A percentile compares a stretch with the other conserved stretches of the same genome.
Evolutionary conservation across 2,329 filamentous ascomycete species (phyloP).

Genomic region (Cadophora sp.): DNA sequence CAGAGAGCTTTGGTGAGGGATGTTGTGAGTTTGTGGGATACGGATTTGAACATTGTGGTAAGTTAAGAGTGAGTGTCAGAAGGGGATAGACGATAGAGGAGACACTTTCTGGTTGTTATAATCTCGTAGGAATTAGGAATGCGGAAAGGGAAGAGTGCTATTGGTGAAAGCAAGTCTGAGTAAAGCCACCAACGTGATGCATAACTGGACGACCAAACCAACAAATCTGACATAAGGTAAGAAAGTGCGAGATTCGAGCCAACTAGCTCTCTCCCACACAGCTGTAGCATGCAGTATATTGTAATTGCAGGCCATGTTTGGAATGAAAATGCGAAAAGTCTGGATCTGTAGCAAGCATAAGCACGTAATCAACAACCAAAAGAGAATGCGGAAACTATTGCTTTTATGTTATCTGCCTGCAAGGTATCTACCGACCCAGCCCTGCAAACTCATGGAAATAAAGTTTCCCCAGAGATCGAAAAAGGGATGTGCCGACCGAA

Average conservation of each 20-base stretch:
- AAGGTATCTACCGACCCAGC: background rate
- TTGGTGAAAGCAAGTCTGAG: background rate
- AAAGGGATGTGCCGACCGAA: conserved; percentile 9
- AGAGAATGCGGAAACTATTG: conserved; percentile 6
- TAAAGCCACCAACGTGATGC: background rate
- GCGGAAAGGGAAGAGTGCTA: background rate
- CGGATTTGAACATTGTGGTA: background rate
- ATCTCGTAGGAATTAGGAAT: background rate
- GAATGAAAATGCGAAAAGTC: background rate
- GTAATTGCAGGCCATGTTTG: background rate
- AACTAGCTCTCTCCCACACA: background rate
- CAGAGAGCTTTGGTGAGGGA: background rate
- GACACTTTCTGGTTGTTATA: background rate
- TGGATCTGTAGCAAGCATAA: background rate
- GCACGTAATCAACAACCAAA: background rate
- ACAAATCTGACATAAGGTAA: conserved; percentile 6
- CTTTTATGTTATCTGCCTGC: conserved; percentile 18
- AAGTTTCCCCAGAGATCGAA: background rate
- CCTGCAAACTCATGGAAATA: conserved; percentile 15
- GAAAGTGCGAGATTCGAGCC: conserved; percentile 3
- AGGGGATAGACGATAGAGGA: background rate
- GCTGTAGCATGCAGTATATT: background rate
- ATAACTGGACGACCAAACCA: background rate
- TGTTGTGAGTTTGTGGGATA: background rate
- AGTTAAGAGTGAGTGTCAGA: background rate